Evolutionary conservation across 495 filamentous ascomycete genomes (phyloP).

Genomic region (Aspergillus incahuasiensis): DNA sequence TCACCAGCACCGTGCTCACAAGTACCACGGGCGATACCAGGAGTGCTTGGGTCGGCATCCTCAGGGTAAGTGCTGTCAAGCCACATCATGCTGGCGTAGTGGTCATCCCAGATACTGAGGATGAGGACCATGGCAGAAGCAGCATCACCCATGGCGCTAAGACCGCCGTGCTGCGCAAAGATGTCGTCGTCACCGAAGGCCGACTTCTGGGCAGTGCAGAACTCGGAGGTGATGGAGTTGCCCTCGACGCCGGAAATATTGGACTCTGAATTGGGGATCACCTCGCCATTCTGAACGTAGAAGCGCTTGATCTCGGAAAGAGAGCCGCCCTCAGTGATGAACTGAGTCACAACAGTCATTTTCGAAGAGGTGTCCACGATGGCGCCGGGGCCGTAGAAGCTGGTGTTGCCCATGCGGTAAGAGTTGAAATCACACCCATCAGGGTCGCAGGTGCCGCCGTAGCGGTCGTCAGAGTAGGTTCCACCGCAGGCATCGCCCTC

Average conservation of each 20-base stretch:
- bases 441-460: constrained; percentile 59
- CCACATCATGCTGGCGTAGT: constrained; percentile 77
- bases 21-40: constrained; percentile 66
- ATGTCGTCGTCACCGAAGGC: constrained; percentile 54
- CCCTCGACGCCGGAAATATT: constrained; percentile 48
- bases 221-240: constrained; percentile 54
- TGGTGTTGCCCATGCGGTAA: constrained; percentile 57
- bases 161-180: constrained; percentile 54
- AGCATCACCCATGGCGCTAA: constrained; percentile 52
- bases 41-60: constrained; percentile 46
- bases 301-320: constrained; percentile 61
- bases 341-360: constrained; percentile 67
- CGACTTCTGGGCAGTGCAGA: constrained; percentile 53
- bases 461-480: constrained; percentile 32
- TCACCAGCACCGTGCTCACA: constrained; percentile 60
- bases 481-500: constrained; percentile 51
- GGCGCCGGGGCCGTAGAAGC: constrained; percentile 57
- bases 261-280: constrained; percentile 53
- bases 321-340: constrained; percentile 50
- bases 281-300: constrained; percentile 62
- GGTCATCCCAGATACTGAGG: constrained; percentile 76
- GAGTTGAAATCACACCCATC: constrained; percentile 75
- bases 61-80: constrained; percentile 72
- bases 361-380: constrained; percentile 57
- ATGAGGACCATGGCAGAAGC: constrained; percentile 66